Percentiles rank a stretch among this genome's conserved stretches.
Conservation (phyloP, 345 rosid genomes). For the Brassica carinata region DNA sequence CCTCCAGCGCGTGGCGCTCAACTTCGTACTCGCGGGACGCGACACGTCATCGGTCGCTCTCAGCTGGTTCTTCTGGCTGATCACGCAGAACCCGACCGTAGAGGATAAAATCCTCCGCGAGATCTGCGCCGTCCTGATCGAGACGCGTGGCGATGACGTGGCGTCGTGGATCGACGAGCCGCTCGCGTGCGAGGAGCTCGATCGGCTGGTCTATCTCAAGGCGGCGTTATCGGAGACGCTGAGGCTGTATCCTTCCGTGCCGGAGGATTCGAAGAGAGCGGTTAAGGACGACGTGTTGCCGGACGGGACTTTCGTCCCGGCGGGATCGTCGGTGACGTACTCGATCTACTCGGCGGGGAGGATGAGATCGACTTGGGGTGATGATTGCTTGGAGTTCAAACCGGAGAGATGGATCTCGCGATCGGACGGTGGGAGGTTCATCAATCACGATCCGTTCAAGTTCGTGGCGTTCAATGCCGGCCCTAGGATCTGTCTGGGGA, state of each 20-base stretch:
- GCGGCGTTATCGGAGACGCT: conserved; percentile 90
- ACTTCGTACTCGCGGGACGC: conserved; percentile 92
- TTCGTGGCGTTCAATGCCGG: conserved; percentile 97
- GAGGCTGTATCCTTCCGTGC: conserved; percentile 90
- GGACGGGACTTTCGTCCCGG: conserved; percentile 87
- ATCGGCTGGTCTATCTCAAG: conserved; percentile 71
- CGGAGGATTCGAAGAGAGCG: conserved; percentile 86
- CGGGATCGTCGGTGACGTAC: conserved; percentile 87
- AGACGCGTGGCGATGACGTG: conserved; percentile 72
- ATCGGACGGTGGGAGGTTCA: conserved; percentile 59
- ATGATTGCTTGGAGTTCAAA: conserved; percentile 75
- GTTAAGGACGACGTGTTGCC: conserved; percentile 80
- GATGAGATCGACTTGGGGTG: conserved; percentile 89
- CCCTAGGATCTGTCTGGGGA: conserved; percentile 85
- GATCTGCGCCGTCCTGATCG: conserved; percentile 55
- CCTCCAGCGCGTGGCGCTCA: conserved; percentile 89
- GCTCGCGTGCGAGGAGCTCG: conserved; percentile 69
- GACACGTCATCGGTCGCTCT: conserved; percentile 84
- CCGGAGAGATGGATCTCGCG: conserved; percentile 90
- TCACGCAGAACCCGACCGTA: conserved; percentile 57
- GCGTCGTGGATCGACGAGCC: conserved; percentile 70
- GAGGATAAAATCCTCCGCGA: conserved; percentile 79
- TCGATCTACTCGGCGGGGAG: conserved; percentile 92
- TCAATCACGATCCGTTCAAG: conserved; percentile 67
- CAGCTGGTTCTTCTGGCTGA: conserved; percentile 91